Percentiles rank a stretch among this genome's conserved stretches.
Evolutionary conservation across 208 protist species (phyloP).

Genomic region (Porcisia hertigi): DNA sequence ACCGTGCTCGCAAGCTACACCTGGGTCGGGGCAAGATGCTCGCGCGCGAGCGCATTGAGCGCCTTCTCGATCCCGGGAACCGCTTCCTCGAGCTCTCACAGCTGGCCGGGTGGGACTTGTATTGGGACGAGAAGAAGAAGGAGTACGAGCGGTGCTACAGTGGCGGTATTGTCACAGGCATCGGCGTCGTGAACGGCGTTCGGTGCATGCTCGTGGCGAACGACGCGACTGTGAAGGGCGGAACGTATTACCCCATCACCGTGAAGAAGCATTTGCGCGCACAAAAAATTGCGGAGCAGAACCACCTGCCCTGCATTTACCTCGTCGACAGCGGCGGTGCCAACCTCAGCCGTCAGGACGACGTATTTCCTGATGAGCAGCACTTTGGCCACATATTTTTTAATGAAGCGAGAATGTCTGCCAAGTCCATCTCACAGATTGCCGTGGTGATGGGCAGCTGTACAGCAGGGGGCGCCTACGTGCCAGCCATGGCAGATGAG

Average conservation of each 20-base stretch:
- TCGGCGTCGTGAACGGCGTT: slow-evolving; percentile 79
- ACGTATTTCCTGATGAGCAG: slow-evolving; percentile 95
- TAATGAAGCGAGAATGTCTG: slow-evolving; percentile 97
- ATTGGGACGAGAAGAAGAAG: slow-evolving; percentile 59
- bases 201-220: slow-evolving; percentile 97
- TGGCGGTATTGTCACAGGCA: slow-evolving; percentile 95
- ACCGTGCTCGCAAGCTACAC: slow-evolving; percentile 31
- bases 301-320: slow-evolving; percentile 97
- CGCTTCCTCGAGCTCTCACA: slow-evolving; percentile 96
- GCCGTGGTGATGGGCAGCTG: slow-evolving; percentile 98
- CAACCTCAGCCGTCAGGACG: slow-evolving; percentile 92
- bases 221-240: slow-evolving; percentile 97
- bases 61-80: slow-evolving; percentile 88
- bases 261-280: slow-evolving; percentile 98
- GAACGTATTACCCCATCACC: slow-evolving; percentile 97
- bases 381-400: slow-evolving; percentile 98
- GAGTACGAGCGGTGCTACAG: slow-evolving; percentile 77
- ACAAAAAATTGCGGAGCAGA: slow-evolving; percentile 95
- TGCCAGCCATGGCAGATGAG: slow-evolving; percentile 96
- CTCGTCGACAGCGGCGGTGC: slow-evolving; percentile 97
- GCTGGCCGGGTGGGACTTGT: slow-evolving; percentile 94
- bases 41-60: slow-evolving; percentile 89
- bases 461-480: slow-evolving; percentile 97
- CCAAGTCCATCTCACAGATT: slow-evolving; percentile 93
- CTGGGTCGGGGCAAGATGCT: slow-evolving; percentile 87